Evolutionary conservation across 164 flowering plant species (phyloP), one percentile per base, ranked within the genome.

Genomic region (Vitis vinifera): DNA sequence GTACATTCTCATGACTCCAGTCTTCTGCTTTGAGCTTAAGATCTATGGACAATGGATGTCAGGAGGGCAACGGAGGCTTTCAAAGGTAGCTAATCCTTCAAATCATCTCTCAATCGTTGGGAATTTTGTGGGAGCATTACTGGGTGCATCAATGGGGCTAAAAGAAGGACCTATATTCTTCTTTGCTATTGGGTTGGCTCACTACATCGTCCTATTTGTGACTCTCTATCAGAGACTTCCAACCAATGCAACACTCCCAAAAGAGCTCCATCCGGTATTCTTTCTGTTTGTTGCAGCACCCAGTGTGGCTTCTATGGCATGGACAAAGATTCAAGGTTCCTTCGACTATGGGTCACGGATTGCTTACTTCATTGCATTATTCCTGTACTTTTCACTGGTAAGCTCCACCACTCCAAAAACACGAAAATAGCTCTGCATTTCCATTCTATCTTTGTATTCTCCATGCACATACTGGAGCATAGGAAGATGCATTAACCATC

Each of bases 1-100:
- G 98, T 94, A 91, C 68, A 31, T 86, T 64, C 86, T 94, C 29
- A 91, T 91, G 95, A 59, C 84, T 1, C 97, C 99, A 5, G 75
- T 92, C 23, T 70, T 92, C 37, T 78, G 75, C 63, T 86, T 90
- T 3, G 95, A 92, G 80, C 86, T 94, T 14, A 94, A 91, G 76
- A 83, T 94, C 61, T 94, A 94, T 61, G 99, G 99, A 11, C 99
- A 94, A 70, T 94, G 99, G 99, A 89, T 92, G 94, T 89, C 95
- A 2, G 91, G 94, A 29, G 91, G 97, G 13, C 89, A 86, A 55
- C 63, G 97, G 62, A 76, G 90, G 74, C 95, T 94, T 1, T 91
- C 97, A 0, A 85, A 84, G 75, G 97, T 94, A 60, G 95, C 97
- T 10, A 94, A 92, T 73, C 97, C 99, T 17, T 76, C 91, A 27